Conservation (phyloP, 1,284 basidiomycete genomes). For the Pseudozyma pruni region DNA sequence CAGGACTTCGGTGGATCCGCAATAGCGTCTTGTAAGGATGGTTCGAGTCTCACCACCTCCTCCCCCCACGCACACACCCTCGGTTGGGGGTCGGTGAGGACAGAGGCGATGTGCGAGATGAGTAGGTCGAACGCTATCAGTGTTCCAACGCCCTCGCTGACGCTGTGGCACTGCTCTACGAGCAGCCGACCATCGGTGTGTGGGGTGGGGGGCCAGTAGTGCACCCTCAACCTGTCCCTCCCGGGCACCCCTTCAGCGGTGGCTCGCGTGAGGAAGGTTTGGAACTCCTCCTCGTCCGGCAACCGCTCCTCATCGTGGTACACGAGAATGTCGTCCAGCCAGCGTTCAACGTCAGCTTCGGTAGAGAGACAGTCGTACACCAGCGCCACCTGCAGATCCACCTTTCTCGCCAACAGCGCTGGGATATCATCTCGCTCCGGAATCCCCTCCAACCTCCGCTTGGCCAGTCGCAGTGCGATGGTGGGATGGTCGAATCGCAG, state of each 20-base stretch:
- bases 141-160: constrained; percentile 34
- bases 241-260: constrained; percentile 20
- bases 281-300: constrained; percentile 15
- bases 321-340: constrained; percentile 25
- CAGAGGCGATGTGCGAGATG: constrained; percentile 9
- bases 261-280: neutral
- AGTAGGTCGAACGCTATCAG: constrained; percentile 26
- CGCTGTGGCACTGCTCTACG: constrained; percentile 31
- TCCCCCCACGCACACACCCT: constrained; percentile 5
- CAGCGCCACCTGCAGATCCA: constrained; percentile 40
- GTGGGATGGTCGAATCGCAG: constrained; percentile 27
- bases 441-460: constrained; percentile 11
- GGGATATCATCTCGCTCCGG: constrained; percentile 4
- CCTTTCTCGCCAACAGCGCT: constrained; percentile 3
- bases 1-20: constrained; percentile 10
- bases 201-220: constrained; percentile 15
- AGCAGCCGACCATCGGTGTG: constrained; percentile 5
- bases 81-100: constrained; percentile 4
- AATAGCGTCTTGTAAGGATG: constrained; percentile 27
- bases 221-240: constrained; percentile 17
- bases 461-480: constrained; percentile 24
- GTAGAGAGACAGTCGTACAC: constrained; percentile 21
- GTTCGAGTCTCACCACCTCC: constrained; percentile 28
- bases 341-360: constrained; percentile 16
- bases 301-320: constrained; percentile 8